These are phyloP conservation scores for Atkinsonella texensis DNA, from an alignment of 2,329 filamentous ascomycete genomes.

Conservation along the genomic window DNA sequence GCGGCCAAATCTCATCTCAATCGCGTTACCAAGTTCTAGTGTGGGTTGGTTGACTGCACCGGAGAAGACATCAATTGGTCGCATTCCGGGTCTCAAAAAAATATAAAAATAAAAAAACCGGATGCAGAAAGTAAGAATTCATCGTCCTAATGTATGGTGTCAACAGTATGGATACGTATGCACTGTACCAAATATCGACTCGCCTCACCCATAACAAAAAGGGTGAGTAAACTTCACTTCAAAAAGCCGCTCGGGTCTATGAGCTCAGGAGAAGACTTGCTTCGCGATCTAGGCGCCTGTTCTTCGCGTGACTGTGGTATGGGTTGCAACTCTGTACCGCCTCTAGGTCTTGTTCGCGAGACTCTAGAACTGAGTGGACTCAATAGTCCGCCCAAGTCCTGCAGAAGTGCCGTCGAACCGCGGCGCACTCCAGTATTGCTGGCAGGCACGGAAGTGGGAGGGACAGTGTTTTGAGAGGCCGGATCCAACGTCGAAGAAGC, in stretches of 20 bases:
- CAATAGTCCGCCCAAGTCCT: constrained; percentile 45
- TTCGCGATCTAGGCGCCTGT: constrained; percentile 18
- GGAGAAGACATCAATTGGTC: not conserved
- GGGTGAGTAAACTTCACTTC: constrained; percentile 13
- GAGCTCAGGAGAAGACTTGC: constrained; percentile 21
- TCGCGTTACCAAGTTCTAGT: not conserved
- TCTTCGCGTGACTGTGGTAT: constrained; percentile 31
- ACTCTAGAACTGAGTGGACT: constrained; percentile 26
- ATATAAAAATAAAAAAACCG: not conserved
- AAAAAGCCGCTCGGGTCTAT: constrained; percentile 30
- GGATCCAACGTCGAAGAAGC: constrained; percentile 30
- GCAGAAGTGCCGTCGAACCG: constrained; percentile 45
- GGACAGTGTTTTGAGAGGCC: constrained; percentile 21
- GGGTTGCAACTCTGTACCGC: constrained; percentile 32
- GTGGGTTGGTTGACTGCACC: not conserved
- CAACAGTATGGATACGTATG: too few relatives aligned
- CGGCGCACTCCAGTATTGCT: constrained; percentile 33
- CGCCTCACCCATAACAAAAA: too few relatives aligned
- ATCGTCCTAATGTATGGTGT: too few relatives aligned
- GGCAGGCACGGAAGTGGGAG: constrained; percentile 33
- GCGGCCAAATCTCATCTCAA: not conserved
- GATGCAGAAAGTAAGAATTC: not conserved
- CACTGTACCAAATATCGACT: too few relatives aligned
- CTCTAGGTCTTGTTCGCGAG: constrained; percentile 18
- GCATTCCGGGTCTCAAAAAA: not conserved